Percentiles rank a stretch among this genome's conserved stretches.
Evolutionary conservation across 768 basidiomycete species (phyloP).

Genomic region (Symmetrospora coprosmae): DNA sequence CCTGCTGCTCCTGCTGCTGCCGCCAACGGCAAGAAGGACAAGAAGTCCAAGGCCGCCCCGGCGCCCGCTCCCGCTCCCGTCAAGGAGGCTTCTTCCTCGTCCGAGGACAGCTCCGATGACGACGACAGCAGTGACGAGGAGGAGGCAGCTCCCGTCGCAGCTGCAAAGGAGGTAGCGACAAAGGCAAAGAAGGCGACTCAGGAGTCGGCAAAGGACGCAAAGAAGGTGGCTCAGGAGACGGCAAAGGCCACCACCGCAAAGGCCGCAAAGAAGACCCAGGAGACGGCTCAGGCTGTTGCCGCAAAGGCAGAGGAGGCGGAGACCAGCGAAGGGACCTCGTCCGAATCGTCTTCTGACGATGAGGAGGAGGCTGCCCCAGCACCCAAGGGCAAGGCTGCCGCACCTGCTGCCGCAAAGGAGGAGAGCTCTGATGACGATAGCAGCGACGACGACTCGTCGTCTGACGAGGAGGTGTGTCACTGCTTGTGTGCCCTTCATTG

Average conservation of each 20-base stretch:
- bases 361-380: background rate
- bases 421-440: background rate
- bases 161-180: too few species aligned
- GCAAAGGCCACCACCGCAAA: background rate
- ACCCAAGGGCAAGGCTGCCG: background rate
- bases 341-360: too few species aligned
- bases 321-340: too few species aligned
- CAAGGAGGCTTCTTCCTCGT: slow-evolving; percentile 7
- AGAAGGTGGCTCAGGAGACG: too few species aligned
- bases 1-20: slow-evolving; percentile 10
- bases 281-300: background rate
- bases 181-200: too few species aligned
- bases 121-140: slow-evolving; percentile 11
- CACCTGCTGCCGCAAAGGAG: background rate
- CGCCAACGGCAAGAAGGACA: slow-evolving; percentile 16
- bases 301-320: too few species aligned
- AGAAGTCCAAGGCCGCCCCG: slow-evolving; percentile 13
- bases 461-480: slow-evolving; percentile 13
- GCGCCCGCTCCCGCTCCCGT: slow-evolving; percentile 7
- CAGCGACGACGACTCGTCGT: slow-evolving; percentile 2
- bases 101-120: background rate
- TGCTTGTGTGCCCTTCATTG: background rate
- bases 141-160: too few species aligned
- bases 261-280: background rate
- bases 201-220: too few species aligned